These are phyloP conservation scores for Poronia punctata DNA, from an alignment of 495 filamentous ascomycete genomes.

Conservation along the genomic window DNA sequence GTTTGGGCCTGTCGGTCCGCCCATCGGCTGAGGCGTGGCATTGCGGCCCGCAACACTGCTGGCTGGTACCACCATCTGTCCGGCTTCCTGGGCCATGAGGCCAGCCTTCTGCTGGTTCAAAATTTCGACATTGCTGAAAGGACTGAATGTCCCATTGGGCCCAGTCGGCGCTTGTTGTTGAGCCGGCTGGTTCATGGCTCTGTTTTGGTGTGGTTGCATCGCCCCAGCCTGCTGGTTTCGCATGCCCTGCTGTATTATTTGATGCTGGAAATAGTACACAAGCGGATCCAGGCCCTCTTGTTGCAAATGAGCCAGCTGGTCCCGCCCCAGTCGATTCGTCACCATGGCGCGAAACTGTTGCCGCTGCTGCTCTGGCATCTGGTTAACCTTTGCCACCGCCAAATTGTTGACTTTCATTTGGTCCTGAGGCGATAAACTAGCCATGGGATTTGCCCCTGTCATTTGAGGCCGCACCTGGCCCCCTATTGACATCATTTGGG, in stretches of 20 bases:
- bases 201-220: constrained; percentile 25
- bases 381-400: constrained; percentile 18
- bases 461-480: constrained; percentile 20
- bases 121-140: constrained; percentile 40
- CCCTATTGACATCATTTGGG: constrained; percentile 34
- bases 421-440: constrained; percentile 23
- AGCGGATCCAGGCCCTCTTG: constrained; percentile 32
- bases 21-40: constrained; percentile 34
- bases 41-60: constrained; percentile 39
- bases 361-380: constrained; percentile 27
- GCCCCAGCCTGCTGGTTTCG: constrained; percentile 17
- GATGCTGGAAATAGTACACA: constrained; percentile 33
- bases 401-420: constrained; percentile 20
- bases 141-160: constrained; percentile 30
- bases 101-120: constrained; percentile 41
- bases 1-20: constrained; percentile 28
- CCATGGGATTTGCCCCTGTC: constrained; percentile 13
- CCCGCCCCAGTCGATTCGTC: constrained; percentile 20
- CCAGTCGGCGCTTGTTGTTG: constrained; percentile 27
- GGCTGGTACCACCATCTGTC: constrained; percentile 46
- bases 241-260: constrained; percentile 25
- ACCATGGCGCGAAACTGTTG: constrained; percentile 25
- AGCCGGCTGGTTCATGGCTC: constrained; percentile 28
- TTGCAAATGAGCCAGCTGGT: constrained; percentile 28
- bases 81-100: constrained; percentile 39